Percentiles rank a stretch among this genome's conserved stretches.
Evolutionary conservation across 495 filamentous ascomycete genomes (phyloP).

Genomic region (Tuber indicum): DNA sequence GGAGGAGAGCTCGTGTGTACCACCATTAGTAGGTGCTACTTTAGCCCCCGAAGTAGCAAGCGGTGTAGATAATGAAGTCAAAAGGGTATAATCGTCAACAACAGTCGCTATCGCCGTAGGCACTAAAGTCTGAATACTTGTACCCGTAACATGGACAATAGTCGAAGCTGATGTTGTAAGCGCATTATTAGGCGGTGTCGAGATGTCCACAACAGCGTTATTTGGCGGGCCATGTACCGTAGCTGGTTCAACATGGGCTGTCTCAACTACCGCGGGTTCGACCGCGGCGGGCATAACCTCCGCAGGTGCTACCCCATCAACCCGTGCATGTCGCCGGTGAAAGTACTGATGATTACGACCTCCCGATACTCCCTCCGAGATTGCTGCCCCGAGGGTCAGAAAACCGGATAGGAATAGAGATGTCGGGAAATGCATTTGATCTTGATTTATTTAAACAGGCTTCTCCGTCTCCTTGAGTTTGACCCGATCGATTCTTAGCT

Average conservation of each 20-base stretch:
- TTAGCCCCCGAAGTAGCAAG: background rate
- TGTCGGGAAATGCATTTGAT: background rate
- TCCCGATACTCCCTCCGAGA: background rate
- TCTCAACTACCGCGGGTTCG: conserved; percentile 2
- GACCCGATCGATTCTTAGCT: background rate
- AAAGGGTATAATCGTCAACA: background rate
- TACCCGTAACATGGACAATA: background rate
- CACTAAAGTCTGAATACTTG: background rate
- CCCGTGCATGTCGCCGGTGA: conserved; percentile 4
- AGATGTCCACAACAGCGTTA: conserved; percentile 17
- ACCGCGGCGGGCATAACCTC: background rate
- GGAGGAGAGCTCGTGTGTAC: background rate
- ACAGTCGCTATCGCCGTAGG: background rate
- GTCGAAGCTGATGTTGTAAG: background rate
- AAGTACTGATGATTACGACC: background rate
- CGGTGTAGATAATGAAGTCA: background rate
- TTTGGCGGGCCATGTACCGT: conserved; percentile 22
- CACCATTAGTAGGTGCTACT: background rate
- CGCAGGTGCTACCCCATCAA: background rate
- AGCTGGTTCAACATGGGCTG: background rate
- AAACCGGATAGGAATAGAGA: background rate
- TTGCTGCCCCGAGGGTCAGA: background rate
- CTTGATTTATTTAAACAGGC: background rate
- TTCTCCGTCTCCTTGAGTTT: background rate
- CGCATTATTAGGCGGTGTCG: conserved; percentile 11